Evolutionary conservation across 2,329 filamentous ascomycete species (phyloP).

Genomic region (Eutypella sp.): DNA sequence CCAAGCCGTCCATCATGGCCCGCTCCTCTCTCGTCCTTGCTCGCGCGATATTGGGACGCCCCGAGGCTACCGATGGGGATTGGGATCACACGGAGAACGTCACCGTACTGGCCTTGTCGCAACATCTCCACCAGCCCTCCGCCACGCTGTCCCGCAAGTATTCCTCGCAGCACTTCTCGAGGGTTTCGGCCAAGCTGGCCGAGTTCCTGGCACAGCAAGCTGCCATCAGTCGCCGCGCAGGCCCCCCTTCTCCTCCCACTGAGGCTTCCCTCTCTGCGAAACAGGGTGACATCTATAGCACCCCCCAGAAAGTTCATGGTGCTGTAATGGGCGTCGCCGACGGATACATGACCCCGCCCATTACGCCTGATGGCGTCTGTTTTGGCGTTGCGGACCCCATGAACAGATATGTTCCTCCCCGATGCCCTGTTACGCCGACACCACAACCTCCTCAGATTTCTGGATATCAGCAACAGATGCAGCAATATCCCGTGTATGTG

Average conservation of each 20-base stretch:
- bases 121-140: slow-evolving; percentile 55
- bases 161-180: slow-evolving; percentile 47
- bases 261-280: slow-evolving; percentile 46
- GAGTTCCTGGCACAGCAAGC: slow-evolving; percentile 58
- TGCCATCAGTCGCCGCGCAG: slow-evolving; percentile 44
- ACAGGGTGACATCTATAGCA: slow-evolving; percentile 63
- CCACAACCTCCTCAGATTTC: slow-evolving; percentile 39
- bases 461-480: slow-evolving; percentile 34
- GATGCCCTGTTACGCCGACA: slow-evolving; percentile 60
- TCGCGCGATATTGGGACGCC: slow-evolving; percentile 76
- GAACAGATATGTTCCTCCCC: slow-evolving; percentile 46
- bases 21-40: slow-evolving; percentile 81
- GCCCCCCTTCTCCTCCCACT: slow-evolving; percentile 56
- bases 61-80: slow-evolving; percentile 69
- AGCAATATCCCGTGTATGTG: slow-evolving; percentile 41
- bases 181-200: slow-evolving; percentile 50
- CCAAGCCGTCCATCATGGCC: slow-evolving; percentile 85
- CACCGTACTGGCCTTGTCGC: slow-evolving; percentile 56
- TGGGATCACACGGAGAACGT: slow-evolving; percentile 71
- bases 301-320: slow-evolving; percentile 71
- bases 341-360: slow-evolving; percentile 79
- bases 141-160: slow-evolving; percentile 56
- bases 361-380: slow-evolving; percentile 68
- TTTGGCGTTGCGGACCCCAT: slow-evolving; percentile 41
- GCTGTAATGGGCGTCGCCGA: slow-evolving; percentile 57